Evolutionary conservation across 2,329 filamentous ascomycete genomes (phyloP).

Genomic region (Aspergillus sp.): DNA sequence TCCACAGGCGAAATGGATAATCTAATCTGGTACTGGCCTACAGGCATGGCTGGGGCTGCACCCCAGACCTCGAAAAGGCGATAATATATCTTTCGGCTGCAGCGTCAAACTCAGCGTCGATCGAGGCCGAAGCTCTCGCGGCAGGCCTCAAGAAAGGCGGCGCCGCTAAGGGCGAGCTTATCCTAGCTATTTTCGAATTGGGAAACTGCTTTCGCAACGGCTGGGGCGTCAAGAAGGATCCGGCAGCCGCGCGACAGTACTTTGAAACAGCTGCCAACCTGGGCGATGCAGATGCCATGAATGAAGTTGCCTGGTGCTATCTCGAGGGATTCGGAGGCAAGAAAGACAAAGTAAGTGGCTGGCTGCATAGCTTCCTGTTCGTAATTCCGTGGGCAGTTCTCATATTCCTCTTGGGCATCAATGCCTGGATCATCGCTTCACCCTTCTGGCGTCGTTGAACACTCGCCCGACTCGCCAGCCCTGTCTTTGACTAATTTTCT

Average conservation of each 20-base stretch:
- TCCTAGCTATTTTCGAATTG: conserved; percentile 94
- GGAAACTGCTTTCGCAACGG: conserved; percentile 77
- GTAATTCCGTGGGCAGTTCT: neutral
- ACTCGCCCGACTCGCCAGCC: conserved; percentile 8
- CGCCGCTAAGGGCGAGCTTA: conserved; percentile 90
- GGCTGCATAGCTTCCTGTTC: conserved; percentile 1
- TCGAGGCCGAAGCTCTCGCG: conserved; percentile 81
- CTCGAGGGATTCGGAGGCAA: conserved; percentile 94
- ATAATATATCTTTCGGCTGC: conserved; percentile 84
- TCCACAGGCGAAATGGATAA: neutral
- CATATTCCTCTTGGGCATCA: conserved; percentile 30
- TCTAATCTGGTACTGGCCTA: neutral
- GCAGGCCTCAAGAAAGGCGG: conserved; percentile 92
- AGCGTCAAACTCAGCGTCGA: conserved; percentile 81
- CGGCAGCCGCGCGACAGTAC: conserved; percentile 82
- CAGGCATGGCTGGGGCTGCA: conserved; percentile 91
- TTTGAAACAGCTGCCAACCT: conserved; percentile 97
- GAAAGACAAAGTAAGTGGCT: conserved; percentile 87
- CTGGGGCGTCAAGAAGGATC: conserved; percentile 86
- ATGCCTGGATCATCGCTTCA: conserved; percentile 24
- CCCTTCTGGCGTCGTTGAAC: conserved; percentile 19
- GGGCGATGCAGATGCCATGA: conserved; percentile 96
- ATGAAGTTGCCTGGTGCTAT: conserved; percentile 95
- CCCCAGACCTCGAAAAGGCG: conserved; percentile 68
- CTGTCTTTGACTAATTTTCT: conserved; percentile 8